A percentile compares a stretch with the other conserved stretches of the same genome.
These are phyloP conservation scores for Przewalskia tangutica DNA, from an alignment of 257 asterid species.

Conservation along the genomic window DNA sequence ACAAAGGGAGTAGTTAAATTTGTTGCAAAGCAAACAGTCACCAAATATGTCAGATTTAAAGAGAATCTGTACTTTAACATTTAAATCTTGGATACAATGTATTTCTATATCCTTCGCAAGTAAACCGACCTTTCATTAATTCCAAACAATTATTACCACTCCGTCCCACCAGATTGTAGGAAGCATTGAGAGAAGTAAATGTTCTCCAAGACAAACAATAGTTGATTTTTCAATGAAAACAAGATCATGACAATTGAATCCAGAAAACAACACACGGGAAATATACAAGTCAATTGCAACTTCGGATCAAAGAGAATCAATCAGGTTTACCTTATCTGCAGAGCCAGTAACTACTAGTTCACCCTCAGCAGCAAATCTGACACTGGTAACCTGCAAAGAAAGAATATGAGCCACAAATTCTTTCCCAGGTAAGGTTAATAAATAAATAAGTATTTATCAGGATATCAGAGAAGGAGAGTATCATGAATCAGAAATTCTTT, in stretches of 20 bases:
- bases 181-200: neutral
- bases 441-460: neutral
- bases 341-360: constrained; percentile 58
- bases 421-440: neutral
- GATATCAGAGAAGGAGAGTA: neutral
- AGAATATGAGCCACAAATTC: constrained; percentile 28
- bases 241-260: constrained; percentile 1
- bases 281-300: neutral
- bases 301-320: neutral
- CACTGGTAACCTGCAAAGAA: constrained; percentile 15
- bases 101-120: neutral
- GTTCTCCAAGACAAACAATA: neutral
- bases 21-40: neutral
- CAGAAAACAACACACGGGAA: neutral
- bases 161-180: neutral
- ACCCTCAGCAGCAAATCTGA: constrained; percentile 61
- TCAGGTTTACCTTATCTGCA: constrained; percentile 46
- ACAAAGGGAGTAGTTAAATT: neutral
- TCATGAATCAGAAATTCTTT: constrained; percentile 2
- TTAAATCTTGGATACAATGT: neutral
- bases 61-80: neutral
- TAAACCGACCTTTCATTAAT: neutral
- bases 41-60: neutral
- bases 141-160: neutral
- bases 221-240: neutral